phyloP scores from a whole-genome alignment of 768 basidiomycete species.

The Neoboletus subvelutipes region DNA sequence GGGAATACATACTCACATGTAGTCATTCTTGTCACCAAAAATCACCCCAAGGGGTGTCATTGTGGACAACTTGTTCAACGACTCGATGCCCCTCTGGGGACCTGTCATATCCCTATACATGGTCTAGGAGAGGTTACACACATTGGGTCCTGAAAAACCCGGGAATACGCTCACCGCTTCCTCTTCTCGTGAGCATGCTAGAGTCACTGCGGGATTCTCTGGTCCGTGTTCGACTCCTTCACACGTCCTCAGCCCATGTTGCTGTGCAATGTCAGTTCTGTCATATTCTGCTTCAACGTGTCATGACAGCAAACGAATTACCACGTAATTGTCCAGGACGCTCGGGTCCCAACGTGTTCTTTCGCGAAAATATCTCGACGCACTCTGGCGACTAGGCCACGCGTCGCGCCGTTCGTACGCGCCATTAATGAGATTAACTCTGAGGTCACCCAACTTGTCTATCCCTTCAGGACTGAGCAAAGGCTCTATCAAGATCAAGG shows the following conservation, averaged over 20 bases:
- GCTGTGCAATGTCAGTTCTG: slow-evolving; percentile 30
- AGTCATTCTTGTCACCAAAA: slow-evolving; percentile 51
- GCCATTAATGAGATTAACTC: slow-evolving; percentile 41
- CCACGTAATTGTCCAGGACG: slow-evolving; percentile 53
- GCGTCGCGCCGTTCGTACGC: slow-evolving; percentile 51
- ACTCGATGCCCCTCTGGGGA: slow-evolving; percentile 49
- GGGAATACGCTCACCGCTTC: slow-evolving; percentile 49
- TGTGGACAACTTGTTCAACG: slow-evolving; percentile 41
- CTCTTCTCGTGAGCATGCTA: slow-evolving; percentile 61
- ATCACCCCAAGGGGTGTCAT: slow-evolving; percentile 52
- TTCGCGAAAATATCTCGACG: slow-evolving; percentile 37
- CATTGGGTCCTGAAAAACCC: neutral
- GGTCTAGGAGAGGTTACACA: slow-evolving; percentile 35
- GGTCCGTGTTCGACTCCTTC: slow-evolving; percentile 30
- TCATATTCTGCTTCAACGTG: neutral
- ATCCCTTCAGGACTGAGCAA: slow-evolving; percentile 54
- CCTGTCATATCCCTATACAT: slow-evolving; percentile 66
- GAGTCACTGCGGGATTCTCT: slow-evolving; percentile 40
- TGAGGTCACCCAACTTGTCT: slow-evolving; percentile 41
- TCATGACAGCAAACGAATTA: slow-evolving; percentile 29
- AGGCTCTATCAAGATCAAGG: slow-evolving; percentile 62
- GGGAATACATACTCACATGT: slow-evolving; percentile 40
- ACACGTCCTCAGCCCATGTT: slow-evolving; percentile 44
- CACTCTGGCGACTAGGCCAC: slow-evolving; percentile 50
- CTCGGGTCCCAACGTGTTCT: slow-evolving; percentile 51